Evolutionary conservation across 2,329 filamentous ascomycete species (phyloP).

Genomic region (Pseudophaeomoniella oleicola): DNA sequence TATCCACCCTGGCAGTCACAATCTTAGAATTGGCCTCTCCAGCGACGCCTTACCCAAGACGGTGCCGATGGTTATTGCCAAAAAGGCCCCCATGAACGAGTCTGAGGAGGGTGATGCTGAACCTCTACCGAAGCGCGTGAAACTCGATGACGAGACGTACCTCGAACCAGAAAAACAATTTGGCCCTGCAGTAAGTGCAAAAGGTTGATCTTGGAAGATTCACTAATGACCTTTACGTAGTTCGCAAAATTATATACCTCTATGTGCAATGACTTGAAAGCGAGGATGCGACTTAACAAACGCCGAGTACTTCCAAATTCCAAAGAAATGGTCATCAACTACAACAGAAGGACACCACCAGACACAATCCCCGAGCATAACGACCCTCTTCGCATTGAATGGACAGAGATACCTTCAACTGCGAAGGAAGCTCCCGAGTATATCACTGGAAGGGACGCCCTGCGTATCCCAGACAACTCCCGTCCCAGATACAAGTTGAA

Average conservation of each 20-base stretch:
- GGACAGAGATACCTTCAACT: constrained; percentile 65
- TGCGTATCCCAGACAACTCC: constrained; percentile 80
- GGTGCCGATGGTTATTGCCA: constrained; percentile 82
- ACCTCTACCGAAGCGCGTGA: constrained; percentile 55
- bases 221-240: constrained; percentile 14
- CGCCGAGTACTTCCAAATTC: constrained; percentile 92
- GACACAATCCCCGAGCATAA: constrained; percentile 91
- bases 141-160: constrained; percentile 36
- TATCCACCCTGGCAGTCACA: constrained; percentile 90
- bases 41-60: constrained; percentile 91
- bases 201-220: background rate
- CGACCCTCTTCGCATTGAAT: constrained; percentile 83
- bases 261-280: constrained; percentile 75
- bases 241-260: constrained; percentile 56
- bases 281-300: constrained; percentile 86
- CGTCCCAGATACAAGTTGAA: constrained; percentile 79
- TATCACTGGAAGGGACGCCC: constrained; percentile 67
- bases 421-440: constrained; percentile 52
- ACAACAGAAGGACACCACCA: constrained; percentile 69
- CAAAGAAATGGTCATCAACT: constrained; percentile 88
- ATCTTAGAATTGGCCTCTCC: constrained; percentile 85
- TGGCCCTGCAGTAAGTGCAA: constrained; percentile 63
- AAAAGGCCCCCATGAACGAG: constrained; percentile 63
- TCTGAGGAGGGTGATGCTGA: constrained; percentile 69
- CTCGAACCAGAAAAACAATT: constrained; percentile 63